phyloP scores from a whole-genome alignment of 2,329 filamentous ascomycete genomes.

The Ascochyta fabae region DNA sequence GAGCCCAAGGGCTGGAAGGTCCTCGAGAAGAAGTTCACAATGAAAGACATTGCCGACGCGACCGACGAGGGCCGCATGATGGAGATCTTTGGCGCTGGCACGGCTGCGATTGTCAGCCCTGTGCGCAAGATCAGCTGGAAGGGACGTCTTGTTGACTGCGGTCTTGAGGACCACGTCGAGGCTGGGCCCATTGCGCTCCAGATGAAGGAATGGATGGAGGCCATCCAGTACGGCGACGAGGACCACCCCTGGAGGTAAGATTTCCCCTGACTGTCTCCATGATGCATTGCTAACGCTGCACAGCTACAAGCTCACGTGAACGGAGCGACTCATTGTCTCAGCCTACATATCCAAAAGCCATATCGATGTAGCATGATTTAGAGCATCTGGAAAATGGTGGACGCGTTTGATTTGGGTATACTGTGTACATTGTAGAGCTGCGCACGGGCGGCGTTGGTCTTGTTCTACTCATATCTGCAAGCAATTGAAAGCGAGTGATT shows the following conservation, averaged over 20 bases:
- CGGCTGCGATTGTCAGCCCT: conserved; percentile 91
- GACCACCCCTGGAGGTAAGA: conserved; percentile 83
- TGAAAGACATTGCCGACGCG: conserved; percentile 83
- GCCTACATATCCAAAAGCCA: not conserved
- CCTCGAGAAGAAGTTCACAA: conserved; percentile 88
- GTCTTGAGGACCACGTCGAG: conserved; percentile 79
- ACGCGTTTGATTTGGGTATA: conserved; percentile 7
- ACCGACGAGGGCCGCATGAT: conserved; percentile 83
- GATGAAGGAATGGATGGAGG: conserved; percentile 98
- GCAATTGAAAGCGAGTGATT: conserved; percentile 1
- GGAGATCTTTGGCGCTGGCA: conserved; percentile 93
- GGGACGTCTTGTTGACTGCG: conserved; percentile 81
- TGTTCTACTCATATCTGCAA: conserved; percentile 3
- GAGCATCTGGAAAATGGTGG: conserved; percentile 8
- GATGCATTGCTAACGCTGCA: conserved; percentile 27
- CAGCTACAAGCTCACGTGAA: conserved; percentile 37
- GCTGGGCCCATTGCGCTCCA: conserved; percentile 82
- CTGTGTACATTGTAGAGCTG: conserved; percentile 14
- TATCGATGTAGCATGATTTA: not conserved
- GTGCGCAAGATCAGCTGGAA: conserved; percentile 90
- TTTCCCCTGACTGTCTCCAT: not conserved
- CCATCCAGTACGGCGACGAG: conserved; percentile 90
- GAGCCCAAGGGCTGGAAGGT: conserved; percentile 87
- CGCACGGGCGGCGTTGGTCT: conserved; percentile 2
- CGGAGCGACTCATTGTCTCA: not conserved